These are phyloP conservation scores for Neocallimastix lanati DNA, from an alignment of 192 early-diverging fungal genomes.

Conservation along the genomic window DNA sequence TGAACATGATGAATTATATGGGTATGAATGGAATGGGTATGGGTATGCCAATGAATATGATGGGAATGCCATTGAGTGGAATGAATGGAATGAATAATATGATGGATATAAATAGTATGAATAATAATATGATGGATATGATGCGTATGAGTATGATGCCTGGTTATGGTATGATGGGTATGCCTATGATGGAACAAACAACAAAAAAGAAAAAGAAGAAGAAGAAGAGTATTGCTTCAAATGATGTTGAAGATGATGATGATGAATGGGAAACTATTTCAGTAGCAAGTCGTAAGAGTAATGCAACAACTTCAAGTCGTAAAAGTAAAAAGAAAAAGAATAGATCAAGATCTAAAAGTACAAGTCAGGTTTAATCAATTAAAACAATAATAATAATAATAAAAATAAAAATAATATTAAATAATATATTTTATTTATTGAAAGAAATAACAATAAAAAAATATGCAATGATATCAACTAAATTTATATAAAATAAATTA, in stretches of 20 bases:
- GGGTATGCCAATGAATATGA: not conserved
- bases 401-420: too few species aligned
- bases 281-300: not conserved
- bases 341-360: not conserved
- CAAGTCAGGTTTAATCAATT: too few species aligned
- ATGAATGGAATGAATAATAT: not conserved
- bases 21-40: not conserved
- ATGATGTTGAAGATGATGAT: not conserved
- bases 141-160: not conserved
- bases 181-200: not conserved
- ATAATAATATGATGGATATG: not conserved
- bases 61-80: not conserved
- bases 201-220: not conserved
- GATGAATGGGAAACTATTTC: not conserved
- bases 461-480: too few species aligned
- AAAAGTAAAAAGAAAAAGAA: not conserved
- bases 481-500: too few species aligned
- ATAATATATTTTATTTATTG: too few species aligned
- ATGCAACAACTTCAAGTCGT: not conserved
- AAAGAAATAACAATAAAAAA: too few species aligned
- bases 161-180: not conserved
- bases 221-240: not conserved
- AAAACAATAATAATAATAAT: too few species aligned
- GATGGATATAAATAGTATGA: not conserved
- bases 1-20: not conserved